phyloP scores from a whole-genome alignment of 495 filamentous ascomycete species.

The Lophiostoma macrostomum region DNA sequence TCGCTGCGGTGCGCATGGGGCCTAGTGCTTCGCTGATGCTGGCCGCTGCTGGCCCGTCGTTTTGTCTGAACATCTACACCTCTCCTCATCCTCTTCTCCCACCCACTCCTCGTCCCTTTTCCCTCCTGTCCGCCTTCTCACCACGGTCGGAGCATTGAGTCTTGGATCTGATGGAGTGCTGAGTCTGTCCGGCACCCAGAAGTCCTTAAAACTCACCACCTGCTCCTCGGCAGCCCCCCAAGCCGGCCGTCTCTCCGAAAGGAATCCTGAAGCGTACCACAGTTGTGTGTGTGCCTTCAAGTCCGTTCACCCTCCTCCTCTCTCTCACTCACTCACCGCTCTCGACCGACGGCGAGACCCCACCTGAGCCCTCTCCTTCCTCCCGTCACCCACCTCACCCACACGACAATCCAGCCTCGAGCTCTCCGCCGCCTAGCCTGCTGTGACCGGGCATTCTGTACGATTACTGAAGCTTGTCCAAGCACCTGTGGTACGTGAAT shows the following conservation, averaged over 20 bases:
- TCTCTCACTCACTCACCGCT: background rate
- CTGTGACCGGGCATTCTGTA: background rate
- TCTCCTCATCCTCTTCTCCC: conserved; percentile 21
- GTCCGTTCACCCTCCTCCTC: conserved; percentile 14
- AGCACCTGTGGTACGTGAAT: conserved; percentile 1
- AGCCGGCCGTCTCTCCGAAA: conserved; percentile 33
- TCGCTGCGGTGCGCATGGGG: conserved; percentile 7
- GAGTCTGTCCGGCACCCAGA: conserved; percentile 14
- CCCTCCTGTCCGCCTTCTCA: conserved; percentile 22
- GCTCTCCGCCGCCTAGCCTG: conserved; percentile 1
- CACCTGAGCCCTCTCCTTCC: conserved; percentile 12
- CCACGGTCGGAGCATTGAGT: conserved; percentile 35
- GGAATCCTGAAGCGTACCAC: conserved; percentile 30
- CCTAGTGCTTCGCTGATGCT: conserved; percentile 27
- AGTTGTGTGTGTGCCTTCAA: conserved; percentile 23
- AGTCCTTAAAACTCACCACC: conserved; percentile 24
- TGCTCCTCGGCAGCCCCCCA: conserved; percentile 34
- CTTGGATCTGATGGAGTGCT: conserved; percentile 33
- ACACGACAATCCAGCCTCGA: conserved; percentile 1
- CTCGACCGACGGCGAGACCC: conserved; percentile 38
- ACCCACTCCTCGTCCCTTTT: conserved; percentile 14
- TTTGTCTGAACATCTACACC: conserved; percentile 13
- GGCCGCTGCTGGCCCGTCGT: conserved; percentile 21
- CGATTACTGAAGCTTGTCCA: conserved; percentile 1
- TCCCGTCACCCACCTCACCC: background rate